A percentile compares a stretch with the other conserved stretches of the same genome.
phyloP scores from a whole-genome alignment of 2,329 filamentous ascomycete genomes.

The Penicillium sp. region DNA sequence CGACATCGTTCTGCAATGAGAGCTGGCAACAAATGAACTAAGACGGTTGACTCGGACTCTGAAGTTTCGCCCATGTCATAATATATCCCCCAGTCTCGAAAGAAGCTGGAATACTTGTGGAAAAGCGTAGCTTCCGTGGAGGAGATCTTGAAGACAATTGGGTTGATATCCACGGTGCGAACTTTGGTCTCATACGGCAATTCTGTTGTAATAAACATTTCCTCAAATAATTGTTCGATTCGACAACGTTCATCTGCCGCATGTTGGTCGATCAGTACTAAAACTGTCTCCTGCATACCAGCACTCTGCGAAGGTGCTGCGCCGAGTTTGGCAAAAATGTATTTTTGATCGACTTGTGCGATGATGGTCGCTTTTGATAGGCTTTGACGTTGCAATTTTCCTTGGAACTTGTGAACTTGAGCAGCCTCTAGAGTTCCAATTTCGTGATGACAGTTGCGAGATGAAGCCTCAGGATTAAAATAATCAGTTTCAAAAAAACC shows the following conservation, averaged over 20 bases:
- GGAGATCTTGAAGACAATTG: slow-evolving; percentile 66
- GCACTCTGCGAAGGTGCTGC: slow-evolving; percentile 1
- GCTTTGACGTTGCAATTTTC: slow-evolving; percentile 60
- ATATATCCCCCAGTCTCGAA: slow-evolving; percentile 72
- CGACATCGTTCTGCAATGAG: slow-evolving; percentile 75
- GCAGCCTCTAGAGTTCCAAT: slow-evolving; percentile 23
- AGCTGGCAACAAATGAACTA: slow-evolving; percentile 63
- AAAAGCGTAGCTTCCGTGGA: slow-evolving; percentile 62
- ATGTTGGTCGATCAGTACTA: slow-evolving; percentile 88
- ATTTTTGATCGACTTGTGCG: slow-evolving; percentile 85
- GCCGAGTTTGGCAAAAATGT: slow-evolving; percentile 68
- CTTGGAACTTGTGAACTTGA: slow-evolving; percentile 31
- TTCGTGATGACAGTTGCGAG: slow-evolving; percentile 21
- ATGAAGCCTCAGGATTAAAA: slow-evolving; percentile 13
- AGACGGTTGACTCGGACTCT: slow-evolving; percentile 34
- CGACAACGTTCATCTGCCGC: slow-evolving; percentile 87
- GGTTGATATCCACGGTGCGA: slow-evolving; percentile 31
- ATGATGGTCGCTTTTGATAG: slow-evolving; percentile 66
- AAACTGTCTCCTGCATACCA: slow-evolving; percentile 29
- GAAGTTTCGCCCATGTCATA: slow-evolving; percentile 51
- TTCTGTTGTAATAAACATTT: slow-evolving; percentile 44
- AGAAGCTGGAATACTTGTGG: slow-evolving; percentile 52
- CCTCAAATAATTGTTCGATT: slow-evolving; percentile 69
- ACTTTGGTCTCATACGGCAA: slow-evolving; percentile 7
- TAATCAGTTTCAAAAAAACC: slow-evolving; percentile 30